Percentiles rank a stretch among this genome's conserved stretches.
These are phyloP conservation scores for Puccinia hordei DNA, from an alignment of 1,284 basidiomycete genomes.

Conservation along the genomic window DNA sequence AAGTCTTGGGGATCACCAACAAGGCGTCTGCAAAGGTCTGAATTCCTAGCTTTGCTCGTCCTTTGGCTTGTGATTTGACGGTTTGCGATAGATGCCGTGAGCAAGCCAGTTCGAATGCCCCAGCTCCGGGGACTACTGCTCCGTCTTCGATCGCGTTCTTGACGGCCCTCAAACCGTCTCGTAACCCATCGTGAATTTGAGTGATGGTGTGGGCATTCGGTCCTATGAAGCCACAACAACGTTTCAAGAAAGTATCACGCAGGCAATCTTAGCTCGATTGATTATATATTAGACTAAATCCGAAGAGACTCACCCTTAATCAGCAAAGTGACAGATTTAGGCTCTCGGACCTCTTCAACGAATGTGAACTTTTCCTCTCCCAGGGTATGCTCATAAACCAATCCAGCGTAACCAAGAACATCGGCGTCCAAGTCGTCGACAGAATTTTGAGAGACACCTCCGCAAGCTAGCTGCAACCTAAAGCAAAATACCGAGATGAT, in stretches of 20 bases:
- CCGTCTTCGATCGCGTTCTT: slow-evolving; percentile 96
- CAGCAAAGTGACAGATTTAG: slow-evolving; percentile 93
- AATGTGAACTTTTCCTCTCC: slow-evolving; percentile 99
- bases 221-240: slow-evolving; percentile 56
- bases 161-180: slow-evolving; percentile 91
- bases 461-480: slow-evolving; percentile 84
- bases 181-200: slow-evolving; percentile 94
- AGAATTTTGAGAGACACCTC: slow-evolving; percentile 94
- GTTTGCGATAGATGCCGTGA: slow-evolving; percentile 73
- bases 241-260: background rate
- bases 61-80: slow-evolving; percentile 84
- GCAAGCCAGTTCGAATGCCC: slow-evolving; percentile 96
- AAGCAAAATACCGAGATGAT: background rate
- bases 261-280: background rate
- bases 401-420: slow-evolving; percentile 91
- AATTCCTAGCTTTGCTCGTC: slow-evolving; percentile 95
- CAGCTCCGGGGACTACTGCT: slow-evolving; percentile 85
- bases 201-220: slow-evolving; percentile 94
- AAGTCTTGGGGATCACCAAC: slow-evolving; percentile 91
- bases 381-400: slow-evolving; percentile 98
- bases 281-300: background rate
- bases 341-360: slow-evolving; percentile 91
- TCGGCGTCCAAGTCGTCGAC: slow-evolving; percentile 92
- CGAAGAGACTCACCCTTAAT: slow-evolving; percentile 73
- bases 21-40: slow-evolving; percentile 96